These are phyloP conservation scores for Magnaporthiopsis rhizophila DNA, from an alignment of 2,329 filamentous ascomycete species.

Conservation along the genomic window DNA sequence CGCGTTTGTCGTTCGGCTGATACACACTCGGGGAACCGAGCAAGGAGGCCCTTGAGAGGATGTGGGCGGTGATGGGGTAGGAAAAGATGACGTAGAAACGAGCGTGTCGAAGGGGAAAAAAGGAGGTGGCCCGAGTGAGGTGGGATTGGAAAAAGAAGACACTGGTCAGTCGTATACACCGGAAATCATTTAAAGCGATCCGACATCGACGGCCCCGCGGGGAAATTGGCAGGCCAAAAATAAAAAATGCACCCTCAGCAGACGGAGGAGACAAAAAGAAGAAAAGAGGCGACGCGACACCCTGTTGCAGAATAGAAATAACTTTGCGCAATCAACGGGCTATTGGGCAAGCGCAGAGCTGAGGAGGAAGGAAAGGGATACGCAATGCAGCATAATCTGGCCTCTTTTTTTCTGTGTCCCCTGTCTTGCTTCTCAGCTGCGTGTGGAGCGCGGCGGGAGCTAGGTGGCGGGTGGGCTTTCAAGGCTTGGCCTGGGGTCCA, in stretches of 20 bases:
- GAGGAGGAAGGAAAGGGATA: neutral
- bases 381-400: constrained; percentile 1
- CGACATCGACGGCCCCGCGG: neutral
- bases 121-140: neutral
- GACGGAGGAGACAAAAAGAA: neutral
- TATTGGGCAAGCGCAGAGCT: constrained; percentile 1
- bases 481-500: neutral
- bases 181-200: neutral
- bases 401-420: constrained; percentile 5
- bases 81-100: constrained; percentile 3
- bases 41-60: neutral
- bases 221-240: neutral
- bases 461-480: neutral
- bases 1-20: neutral
- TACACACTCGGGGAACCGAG: neutral
- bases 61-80: neutral
- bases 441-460: neutral
- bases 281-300: neutral
- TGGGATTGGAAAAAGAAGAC: constrained; percentile 2
- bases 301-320: neutral
- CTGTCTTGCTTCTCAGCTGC: neutral
- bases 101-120: constrained; percentile 7
- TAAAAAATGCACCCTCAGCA: neutral
- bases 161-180: neutral
- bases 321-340: neutral